Base-by-base conservation (phyloP, 2,329 filamentous ascomycete genomes). In the Fusarium sp. region DNA sequence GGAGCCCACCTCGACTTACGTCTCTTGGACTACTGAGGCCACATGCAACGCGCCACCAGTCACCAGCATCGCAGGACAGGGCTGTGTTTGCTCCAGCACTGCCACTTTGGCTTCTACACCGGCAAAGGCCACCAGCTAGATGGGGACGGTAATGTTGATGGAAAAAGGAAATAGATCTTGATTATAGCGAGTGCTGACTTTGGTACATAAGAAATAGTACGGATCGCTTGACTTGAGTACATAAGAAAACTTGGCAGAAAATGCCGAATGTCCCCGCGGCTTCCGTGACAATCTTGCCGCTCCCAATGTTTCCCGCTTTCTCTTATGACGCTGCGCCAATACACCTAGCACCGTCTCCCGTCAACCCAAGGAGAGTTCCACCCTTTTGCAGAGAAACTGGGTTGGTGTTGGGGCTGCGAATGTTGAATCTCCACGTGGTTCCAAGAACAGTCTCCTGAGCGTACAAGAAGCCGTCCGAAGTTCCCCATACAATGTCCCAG, bases 31-130 rank as follows among this genome's bases (percentile, higher is more conserved):
- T 27, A 66, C 78, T 1, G 79, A 83, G 38, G 76, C 80, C 2
- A 85, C 82, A 4, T 86, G 84, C 70, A 75, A 74, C 1, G 74
- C 79, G 4, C 82, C 83, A 6, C 83, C 83, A 0, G 73, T 83
- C 5, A 83, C 82, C 1, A 84, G 82, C 64, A 74, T 82, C 9
- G 67, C 74, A 3, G 78, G 76, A 8, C 73, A 77, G 57, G 82
- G 82, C 0, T 84, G 83, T 31, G 77, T 84, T 2, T 84, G 81
- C 69, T 69, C 73, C 2, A 58, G 38, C 16, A 57, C 58, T 4
- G 44, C 73, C 2, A 71, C 71, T 1, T 42, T 71, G 50, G 69
- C 72, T n/a, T 63, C 71, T 27, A 16, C 63, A 0, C 61, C 64
- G 0, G 71, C 73, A 13, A 73, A 63, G 33, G 56, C 69, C 1